Base-by-base conservation (phyloP, 2,329 filamentous ascomycete genomes). In the Teratosphaeria gauchensis region DNA sequence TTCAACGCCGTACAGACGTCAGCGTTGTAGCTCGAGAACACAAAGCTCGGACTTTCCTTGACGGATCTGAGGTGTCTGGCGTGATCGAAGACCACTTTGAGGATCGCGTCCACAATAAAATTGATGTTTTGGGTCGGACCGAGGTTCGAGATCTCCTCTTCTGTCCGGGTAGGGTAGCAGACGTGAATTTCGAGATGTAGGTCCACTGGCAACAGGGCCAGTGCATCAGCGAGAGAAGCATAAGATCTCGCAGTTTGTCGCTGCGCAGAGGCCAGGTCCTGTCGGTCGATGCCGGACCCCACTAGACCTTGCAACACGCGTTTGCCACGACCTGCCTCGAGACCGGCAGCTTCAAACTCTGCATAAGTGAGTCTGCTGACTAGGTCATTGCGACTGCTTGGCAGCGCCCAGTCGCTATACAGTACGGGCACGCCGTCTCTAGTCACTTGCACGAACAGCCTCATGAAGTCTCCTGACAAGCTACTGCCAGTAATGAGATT, bases 401-500 rank as follows among this genome's bases (percentile, higher is more conserved):
- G 70, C 14, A 73, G 83, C 8, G 87, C 89, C 86, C 92, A 96
- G 59, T 82, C 81, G 4, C 92, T 92, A 82, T 90, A 95, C 30
- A 97, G 78, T 1, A 99, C 88, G 0, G 92, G 91, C 0, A 95
- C 77, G 1, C 87, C 87, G 71, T 99, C 94, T 61, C 85, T 87
- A 0, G 92, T 97, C 65, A 96, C 83, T 69, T 99, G 94, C 28
- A 97, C 89, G 69, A 91, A 95, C 7, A 99, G 77, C 58, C 92
- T 85, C 28, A 96, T 86, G 72, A 97, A 97, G 68, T 97, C 89
- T n/a, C 94, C 94, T 2, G 90, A 95, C 58, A 99, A 75, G 75
- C 92, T 97, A 9, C 92, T 97, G 0, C 92, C 94, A 0, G 92
- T 97, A 19, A 99, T 90, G 28, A 97, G 84, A 28, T 90, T 89